These are phyloP conservation scores for Oryza meridionalis DNA, from an alignment of 176 grass and related monocot genomes.

Conservation along the genomic window DNA sequence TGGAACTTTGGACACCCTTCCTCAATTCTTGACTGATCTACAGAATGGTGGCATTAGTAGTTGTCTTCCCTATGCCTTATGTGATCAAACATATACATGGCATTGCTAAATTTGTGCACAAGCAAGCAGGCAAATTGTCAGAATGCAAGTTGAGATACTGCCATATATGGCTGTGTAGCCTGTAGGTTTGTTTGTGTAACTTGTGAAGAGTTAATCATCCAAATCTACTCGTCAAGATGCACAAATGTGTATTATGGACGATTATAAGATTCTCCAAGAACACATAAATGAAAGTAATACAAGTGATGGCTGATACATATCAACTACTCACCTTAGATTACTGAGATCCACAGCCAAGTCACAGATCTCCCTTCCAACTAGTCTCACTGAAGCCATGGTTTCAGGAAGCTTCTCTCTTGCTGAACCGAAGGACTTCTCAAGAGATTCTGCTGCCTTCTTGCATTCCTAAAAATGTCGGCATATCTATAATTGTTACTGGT, in stretches of 20 bases:
- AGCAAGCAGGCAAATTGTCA: neutral
- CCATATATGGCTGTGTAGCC: neutral
- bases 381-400: slow-evolving; percentile 70
- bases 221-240: neutral
- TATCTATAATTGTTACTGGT: slow-evolving; percentile 6
- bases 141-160: neutral
- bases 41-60: slow-evolving; percentile 20
- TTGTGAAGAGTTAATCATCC: neutral
- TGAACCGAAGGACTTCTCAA: slow-evolving; percentile 62
- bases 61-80: slow-evolving; percentile 11
- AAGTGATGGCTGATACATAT: slow-evolving; percentile 1
- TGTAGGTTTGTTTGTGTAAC: neutral
- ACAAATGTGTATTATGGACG: neutral
- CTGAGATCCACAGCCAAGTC: slow-evolving; percentile 71
- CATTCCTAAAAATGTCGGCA: slow-evolving; percentile 52
- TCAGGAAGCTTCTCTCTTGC: slow-evolving; percentile 62
- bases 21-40: slow-evolving; percentile 66
- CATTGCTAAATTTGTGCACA: neutral
- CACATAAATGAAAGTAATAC: neutral
- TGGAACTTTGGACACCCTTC: slow-evolving; percentile 60
- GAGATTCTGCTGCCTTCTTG: slow-evolving; percentile 60
- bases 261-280: neutral
- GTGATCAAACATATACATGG: neutral
- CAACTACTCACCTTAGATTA: slow-evolving; percentile 59
- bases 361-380: slow-evolving; percentile 66